phyloP scores from a whole-genome alignment of 1,284 basidiomycete species.

The Cryptococcus floricola region DNA sequence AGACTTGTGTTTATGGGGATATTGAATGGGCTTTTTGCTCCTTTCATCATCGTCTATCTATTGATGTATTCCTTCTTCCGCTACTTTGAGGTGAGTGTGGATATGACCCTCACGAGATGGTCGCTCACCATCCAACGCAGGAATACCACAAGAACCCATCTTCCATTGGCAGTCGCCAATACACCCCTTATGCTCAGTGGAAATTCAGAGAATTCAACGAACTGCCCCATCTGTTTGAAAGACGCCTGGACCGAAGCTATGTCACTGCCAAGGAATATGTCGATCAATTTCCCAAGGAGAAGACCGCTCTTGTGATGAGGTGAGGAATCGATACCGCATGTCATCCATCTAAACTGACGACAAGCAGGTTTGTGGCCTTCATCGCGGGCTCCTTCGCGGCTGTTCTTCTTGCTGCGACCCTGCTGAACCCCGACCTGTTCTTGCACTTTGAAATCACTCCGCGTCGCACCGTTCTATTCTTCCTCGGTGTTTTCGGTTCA shows the following conservation, averaged over 20 bases:
- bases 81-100: conserved; percentile 79
- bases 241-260: conserved; percentile 81
- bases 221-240: conserved; percentile 83
- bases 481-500: conserved; percentile 80
- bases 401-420: conserved; percentile 82
- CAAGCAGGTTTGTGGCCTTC: conserved; percentile 81
- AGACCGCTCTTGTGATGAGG: conserved; percentile 83
- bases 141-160: conserved; percentile 99
- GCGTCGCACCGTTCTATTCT: conserved; percentile 89
- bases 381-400: conserved; percentile 94
- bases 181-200: conserved; percentile 94
- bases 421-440: conserved; percentile 87
- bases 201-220: conserved; percentile 99
- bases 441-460: conserved; percentile 92
- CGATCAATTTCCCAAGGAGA: conserved; percentile 94
- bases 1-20: conserved; percentile 95
- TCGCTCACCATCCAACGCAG: conserved; percentile 50
- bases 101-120: background rate
- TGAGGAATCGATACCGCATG: conserved; percentile 44
- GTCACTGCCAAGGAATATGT: conserved; percentile 90
- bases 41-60: conserved; percentile 95
- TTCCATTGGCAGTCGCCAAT: conserved; percentile 82
- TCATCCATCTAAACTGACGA: background rate
- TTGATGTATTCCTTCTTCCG: conserved; percentile 99
- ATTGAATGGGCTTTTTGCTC: conserved; percentile 88